These are phyloP conservation scores for Aspergillus bertholletiae DNA, from an alignment of 495 filamentous ascomycete species.

Conservation along the genomic window DNA sequence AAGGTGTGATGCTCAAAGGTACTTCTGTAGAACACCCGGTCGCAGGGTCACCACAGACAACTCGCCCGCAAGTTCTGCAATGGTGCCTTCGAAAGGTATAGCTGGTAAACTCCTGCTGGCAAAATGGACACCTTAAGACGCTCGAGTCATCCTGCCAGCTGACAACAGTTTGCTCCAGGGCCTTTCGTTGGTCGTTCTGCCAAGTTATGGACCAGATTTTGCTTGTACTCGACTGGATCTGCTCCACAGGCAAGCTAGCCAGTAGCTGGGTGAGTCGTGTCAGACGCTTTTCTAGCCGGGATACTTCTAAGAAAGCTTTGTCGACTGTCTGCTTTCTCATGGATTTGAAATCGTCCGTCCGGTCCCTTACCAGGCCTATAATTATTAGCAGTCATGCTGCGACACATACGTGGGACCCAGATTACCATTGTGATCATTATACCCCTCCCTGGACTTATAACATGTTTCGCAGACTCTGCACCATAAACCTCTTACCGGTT, in stretches of 20 bases:
- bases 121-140: conserved; percentile 83
- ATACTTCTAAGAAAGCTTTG: conserved; percentile 77
- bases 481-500: conserved; percentile 91
- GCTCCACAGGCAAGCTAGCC: conserved; percentile 62
- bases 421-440: conserved; percentile 79
- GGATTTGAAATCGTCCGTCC: conserved; percentile 62
- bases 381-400: conserved; percentile 12
- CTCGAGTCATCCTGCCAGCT: conserved; percentile 90
- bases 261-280: conserved; percentile 87
- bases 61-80: conserved; percentile 86
- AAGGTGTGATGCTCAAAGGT: conserved; percentile 67
- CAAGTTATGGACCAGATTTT: conserved; percentile 57
- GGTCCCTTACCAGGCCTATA: conserved; percentile 59
- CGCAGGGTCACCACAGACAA: conserved; percentile 82
- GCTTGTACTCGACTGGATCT: conserved; percentile 41
- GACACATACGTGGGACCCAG: not conserved
- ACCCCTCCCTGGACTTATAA: conserved; percentile 92
- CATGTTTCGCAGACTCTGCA: conserved; percentile 96
- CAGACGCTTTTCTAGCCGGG: conserved; percentile 83
- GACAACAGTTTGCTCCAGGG: conserved; percentile 85
- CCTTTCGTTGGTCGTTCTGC: conserved; percentile 65
- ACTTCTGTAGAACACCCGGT: conserved; percentile 86
- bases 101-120: conserved; percentile 86
- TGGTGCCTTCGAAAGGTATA: conserved; percentile 92
- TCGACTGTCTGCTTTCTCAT: conserved; percentile 77